Evolutionary conservation across 352 stramenopile species (phyloP).

Genomic region (Phytopythium sindhum): DNA sequence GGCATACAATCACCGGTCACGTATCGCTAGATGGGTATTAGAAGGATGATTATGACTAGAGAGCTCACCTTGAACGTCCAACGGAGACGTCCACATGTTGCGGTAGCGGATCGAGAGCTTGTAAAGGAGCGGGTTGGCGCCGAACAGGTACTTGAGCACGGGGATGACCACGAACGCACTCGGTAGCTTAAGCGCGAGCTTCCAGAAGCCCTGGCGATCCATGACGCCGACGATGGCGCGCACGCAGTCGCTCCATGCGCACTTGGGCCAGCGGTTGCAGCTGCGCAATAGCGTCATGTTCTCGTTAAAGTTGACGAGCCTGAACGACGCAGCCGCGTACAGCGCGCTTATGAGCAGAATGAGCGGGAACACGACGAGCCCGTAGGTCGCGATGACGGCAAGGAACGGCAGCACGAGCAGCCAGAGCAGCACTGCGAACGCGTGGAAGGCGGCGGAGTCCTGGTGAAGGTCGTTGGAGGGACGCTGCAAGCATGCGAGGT

Average conservation of each 20-base stretch:
- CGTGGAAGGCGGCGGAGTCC: conserved; percentile 8
- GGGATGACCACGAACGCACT: conserved; percentile 26
- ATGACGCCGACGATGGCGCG: conserved; percentile 27
- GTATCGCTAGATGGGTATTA: not conserved
- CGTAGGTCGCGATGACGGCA: conserved; percentile 20
- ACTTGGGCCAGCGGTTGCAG: conserved; percentile 29
- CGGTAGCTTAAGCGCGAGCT: conserved; percentile 32
- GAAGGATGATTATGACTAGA: not conserved
- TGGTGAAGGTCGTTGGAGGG: conserved; percentile 20
- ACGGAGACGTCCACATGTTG: conserved; percentile 33
- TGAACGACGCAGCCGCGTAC: conserved; percentile 24
- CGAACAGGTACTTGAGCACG: conserved; percentile 42
- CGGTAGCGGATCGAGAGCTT: conserved; percentile 26
- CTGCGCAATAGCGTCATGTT: conserved; percentile 30
- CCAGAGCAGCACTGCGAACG: conserved; percentile 13
- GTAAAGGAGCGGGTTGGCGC: conserved; percentile 39
- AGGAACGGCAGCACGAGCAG: conserved; percentile 18
- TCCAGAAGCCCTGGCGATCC: conserved; percentile 33
- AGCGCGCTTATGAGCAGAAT: conserved; percentile 22
- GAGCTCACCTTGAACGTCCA: conserved; percentile 26
- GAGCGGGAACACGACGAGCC: conserved; percentile 18
- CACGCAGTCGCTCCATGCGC: conserved; percentile 29
- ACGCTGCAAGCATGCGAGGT: conserved; percentile 16
- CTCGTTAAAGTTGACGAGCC: conserved; percentile 18
- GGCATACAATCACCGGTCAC: not conserved